Percentiles rank a stretch among this genome's conserved stretches.
Conservation (phyloP, 768 basidiomycete species). For the Podaxis sp. region DNA sequence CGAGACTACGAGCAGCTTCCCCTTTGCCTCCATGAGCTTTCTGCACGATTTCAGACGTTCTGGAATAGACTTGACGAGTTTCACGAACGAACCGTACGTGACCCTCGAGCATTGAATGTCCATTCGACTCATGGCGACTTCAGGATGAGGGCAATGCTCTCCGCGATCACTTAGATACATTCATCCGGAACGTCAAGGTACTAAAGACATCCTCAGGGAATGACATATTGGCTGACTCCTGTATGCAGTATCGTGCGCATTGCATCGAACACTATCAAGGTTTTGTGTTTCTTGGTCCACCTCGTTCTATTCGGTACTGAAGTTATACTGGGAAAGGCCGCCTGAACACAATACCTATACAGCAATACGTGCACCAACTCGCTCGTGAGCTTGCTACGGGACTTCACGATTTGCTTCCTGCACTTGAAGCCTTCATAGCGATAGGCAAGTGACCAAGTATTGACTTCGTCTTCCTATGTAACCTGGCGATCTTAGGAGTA, state of each 20-base stretch:
- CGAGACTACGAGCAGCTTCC: not conserved
- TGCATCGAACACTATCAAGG: conserved; percentile 3
- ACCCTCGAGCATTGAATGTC: not conserved
- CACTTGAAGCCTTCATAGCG: conserved; percentile 1
- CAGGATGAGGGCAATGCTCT: conserved; percentile 1
- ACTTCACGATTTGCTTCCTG: not conserved
- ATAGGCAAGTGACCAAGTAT: not conserved
- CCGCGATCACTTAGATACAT: not conserved
- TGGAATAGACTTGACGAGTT: conserved; percentile 6
- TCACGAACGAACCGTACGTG: conserved; percentile 2
- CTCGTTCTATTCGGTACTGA: not conserved
- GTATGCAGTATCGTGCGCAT: conserved; percentile 3
- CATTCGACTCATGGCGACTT: not conserved
- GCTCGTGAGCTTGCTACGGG: conserved; percentile 1
- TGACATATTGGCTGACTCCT: not conserved
- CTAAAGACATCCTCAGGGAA: not conserved
- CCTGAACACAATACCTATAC: conserved; percentile 7
- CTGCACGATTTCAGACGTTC: not conserved
- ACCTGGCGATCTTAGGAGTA: not conserved
- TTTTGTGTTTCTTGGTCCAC: not conserved
- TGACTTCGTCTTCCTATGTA: too few species aligned
- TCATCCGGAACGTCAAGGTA: conserved; percentile 6
- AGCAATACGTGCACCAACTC: conserved; percentile 8
- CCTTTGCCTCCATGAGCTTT: not conserved
- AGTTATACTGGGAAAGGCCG: not conserved